Conservation (phyloP, 2,329 filamentous ascomycete genomes). For the Colletotrichum tropicicola region DNA sequence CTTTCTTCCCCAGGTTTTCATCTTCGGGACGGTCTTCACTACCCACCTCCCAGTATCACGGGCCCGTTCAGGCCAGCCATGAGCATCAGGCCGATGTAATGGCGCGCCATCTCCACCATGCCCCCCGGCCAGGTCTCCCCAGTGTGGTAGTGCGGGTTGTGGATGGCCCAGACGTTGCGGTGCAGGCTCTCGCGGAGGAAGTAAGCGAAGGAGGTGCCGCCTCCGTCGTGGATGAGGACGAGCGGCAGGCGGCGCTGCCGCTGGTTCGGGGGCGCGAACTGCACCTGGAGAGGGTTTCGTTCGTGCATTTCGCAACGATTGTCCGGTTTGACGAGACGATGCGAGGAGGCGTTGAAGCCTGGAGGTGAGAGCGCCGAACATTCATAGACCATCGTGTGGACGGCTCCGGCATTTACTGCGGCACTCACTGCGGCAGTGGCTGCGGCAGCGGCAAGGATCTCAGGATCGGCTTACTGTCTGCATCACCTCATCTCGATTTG, state of each 20-base stretch:
- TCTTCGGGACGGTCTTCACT: too few species aligned
- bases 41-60: slow-evolving; percentile 38
- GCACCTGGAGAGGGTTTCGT: not conserved
- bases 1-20: not conserved
- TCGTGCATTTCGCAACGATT: not conserved
- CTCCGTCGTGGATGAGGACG: slow-evolving; percentile 42
- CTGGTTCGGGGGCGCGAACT: not conserved
- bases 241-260: slow-evolving; percentile 29
- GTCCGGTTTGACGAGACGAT: not conserved
- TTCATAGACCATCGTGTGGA: too few species aligned
- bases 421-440: not conserved
- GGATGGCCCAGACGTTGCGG: slow-evolving; percentile 42
- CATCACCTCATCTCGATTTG: slow-evolving; percentile 1
- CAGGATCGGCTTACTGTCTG: not conserved
- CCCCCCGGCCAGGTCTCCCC: slow-evolving; percentile 37
- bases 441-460: not conserved
- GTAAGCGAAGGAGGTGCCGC: slow-evolving; percentile 42
- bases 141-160: slow-evolving; percentile 39
- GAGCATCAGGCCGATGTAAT: slow-evolving; percentile 36
- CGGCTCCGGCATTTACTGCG: too few species aligned
- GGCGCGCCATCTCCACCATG: slow-evolving; percentile 39
- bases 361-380: not conserved
- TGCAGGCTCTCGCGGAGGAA: slow-evolving; percentile 37
- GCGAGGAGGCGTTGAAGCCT: not conserved
- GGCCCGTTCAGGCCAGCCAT: slow-evolving; percentile 35